Conservation (phyloP, 495 filamentous ascomycete species). For the Endocarpon pusillum region DNA sequence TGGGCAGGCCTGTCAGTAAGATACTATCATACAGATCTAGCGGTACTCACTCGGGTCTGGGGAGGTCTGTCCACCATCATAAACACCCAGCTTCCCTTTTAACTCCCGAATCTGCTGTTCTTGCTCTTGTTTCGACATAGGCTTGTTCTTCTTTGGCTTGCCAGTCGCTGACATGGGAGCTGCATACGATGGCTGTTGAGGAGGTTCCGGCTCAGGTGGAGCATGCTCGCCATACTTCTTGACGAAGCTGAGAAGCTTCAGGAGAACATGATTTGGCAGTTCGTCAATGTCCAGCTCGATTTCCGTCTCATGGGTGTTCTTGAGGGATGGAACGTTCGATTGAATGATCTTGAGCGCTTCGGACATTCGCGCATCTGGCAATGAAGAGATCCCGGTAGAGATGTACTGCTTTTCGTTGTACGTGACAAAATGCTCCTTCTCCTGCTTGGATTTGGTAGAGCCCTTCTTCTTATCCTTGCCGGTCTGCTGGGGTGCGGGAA, state of each 20-base stretch:
- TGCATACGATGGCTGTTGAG: constrained; percentile 23
- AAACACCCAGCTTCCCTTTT: constrained; percentile 30
- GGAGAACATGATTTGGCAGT: constrained; percentile 54
- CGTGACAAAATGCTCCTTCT: constrained; percentile 39
- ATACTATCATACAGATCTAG: constrained; percentile 3
- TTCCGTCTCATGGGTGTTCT: constrained; percentile 64
- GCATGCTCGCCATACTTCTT: constrained; percentile 45
- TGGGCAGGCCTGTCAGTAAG: constrained; percentile 7
- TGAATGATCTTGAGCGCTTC: constrained; percentile 82
- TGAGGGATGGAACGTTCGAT: constrained; percentile 61
- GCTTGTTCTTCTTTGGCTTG: constrained; percentile 94
- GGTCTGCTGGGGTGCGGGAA: constrained; percentile 18
- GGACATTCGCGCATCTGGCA: constrained; percentile 56
- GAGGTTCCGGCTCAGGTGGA: constrained; percentile 23
- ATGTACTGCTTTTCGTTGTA: constrained; percentile 75
- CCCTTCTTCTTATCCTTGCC: constrained; percentile 37
- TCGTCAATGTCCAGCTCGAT: constrained; percentile 85
- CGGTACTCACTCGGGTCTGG: background rate
- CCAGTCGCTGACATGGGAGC: too few relatives aligned
- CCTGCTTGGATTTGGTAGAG: constrained; percentile 24
- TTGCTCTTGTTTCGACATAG: constrained; percentile 90
- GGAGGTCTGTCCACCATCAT: background rate
- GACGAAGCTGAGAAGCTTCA: constrained; percentile 60
- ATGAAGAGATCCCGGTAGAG: constrained; percentile 56
- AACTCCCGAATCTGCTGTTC: constrained; percentile 74